A percentile compares a stretch with the other conserved stretches of the same genome.
Evolutionary conservation across 768 basidiomycete species (phyloP).

Genomic region (Psilocybe cyanescens): DNA sequence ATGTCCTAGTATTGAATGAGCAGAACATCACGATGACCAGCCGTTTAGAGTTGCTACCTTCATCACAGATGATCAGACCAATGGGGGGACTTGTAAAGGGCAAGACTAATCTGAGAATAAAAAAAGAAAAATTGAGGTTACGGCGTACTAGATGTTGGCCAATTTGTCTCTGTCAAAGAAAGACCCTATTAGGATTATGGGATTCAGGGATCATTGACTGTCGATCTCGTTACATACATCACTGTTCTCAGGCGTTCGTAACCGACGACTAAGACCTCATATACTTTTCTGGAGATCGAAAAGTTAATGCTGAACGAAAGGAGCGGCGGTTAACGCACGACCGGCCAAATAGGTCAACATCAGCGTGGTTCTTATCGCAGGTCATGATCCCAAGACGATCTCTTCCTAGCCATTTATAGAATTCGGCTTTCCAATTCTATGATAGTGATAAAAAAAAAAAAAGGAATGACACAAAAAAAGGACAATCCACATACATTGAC

Average conservation of each 20-base stretch:
- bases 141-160: slow-evolving; percentile 25
- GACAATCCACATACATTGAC: slow-evolving; percentile 59
- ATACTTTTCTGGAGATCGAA: slow-evolving; percentile 53
- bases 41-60: slow-evolving; percentile 51
- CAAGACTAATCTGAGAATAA: background rate
- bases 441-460: background rate
- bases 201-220: background rate
- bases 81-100: slow-evolving; percentile 72
- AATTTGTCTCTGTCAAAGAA: slow-evolving; percentile 27
- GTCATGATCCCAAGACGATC: slow-evolving; percentile 51
- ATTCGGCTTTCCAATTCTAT: slow-evolving; percentile 95
- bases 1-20: slow-evolving; percentile 58
- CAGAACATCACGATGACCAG: background rate
- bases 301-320: background rate
- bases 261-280: slow-evolving; percentile 91
- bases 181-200: background rate
- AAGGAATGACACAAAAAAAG: background rate
- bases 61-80: slow-evolving; percentile 93
- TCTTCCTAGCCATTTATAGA: slow-evolving; percentile 86
- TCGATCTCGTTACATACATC: slow-evolving; percentile 53
- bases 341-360: slow-evolving; percentile 73
- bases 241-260: slow-evolving; percentile 89
- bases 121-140: background rate
- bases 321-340: slow-evolving; percentile 46
- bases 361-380: slow-evolving; percentile 50